Conservation (phyloP, 805 yeast species). For the Yarrowia yakushimensis region DNA sequence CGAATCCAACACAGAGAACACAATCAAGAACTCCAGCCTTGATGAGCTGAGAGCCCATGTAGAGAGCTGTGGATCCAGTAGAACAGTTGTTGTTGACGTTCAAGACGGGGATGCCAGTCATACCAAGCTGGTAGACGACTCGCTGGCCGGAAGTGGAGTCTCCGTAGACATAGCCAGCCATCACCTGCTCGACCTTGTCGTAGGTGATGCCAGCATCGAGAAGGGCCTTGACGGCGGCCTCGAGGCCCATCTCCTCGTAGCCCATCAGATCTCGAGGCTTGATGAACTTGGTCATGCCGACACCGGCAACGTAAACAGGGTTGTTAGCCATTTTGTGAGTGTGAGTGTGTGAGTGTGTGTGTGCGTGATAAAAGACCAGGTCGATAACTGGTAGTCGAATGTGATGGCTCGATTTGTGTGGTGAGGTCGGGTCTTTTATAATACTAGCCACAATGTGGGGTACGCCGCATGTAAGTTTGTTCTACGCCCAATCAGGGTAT, state of each 20-base stretch:
- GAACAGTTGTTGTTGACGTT: slow-evolving; percentile 34
- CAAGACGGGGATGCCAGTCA: slow-evolving; percentile 33
- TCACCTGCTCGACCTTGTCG: slow-evolving; percentile 30
- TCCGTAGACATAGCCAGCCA: slow-evolving; percentile 32
- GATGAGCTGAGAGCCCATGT: slow-evolving; percentile 29
- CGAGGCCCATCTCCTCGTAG: slow-evolving; percentile 33
- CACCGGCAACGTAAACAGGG: slow-evolving; percentile 32
- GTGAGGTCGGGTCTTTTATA: neutral
- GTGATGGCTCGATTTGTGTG: neutral
- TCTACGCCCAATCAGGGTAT: neutral
- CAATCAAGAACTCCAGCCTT: slow-evolving; percentile 31
- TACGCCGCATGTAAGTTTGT: slow-evolving; percentile 18
- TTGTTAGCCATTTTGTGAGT: slow-evolving; percentile 21
- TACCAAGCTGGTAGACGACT: slow-evolving; percentile 33
- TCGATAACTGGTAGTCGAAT: neutral
- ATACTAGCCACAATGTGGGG: slow-evolving; percentile 24
- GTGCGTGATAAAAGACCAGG: neutral
- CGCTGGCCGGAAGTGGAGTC: slow-evolving; percentile 34
- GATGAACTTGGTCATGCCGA: slow-evolving; percentile 34
- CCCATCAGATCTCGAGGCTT: slow-evolving; percentile 31
- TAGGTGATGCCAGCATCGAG: slow-evolving; percentile 32
- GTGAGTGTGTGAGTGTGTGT: too few species aligned
- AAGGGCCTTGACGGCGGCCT: slow-evolving; percentile 33
- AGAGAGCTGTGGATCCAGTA: slow-evolving; percentile 33
- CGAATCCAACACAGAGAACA: slow-evolving; percentile 33